phyloP scores from a whole-genome alignment of 73 alveolate species.

The Paramecium tetraurelia region DNA sequence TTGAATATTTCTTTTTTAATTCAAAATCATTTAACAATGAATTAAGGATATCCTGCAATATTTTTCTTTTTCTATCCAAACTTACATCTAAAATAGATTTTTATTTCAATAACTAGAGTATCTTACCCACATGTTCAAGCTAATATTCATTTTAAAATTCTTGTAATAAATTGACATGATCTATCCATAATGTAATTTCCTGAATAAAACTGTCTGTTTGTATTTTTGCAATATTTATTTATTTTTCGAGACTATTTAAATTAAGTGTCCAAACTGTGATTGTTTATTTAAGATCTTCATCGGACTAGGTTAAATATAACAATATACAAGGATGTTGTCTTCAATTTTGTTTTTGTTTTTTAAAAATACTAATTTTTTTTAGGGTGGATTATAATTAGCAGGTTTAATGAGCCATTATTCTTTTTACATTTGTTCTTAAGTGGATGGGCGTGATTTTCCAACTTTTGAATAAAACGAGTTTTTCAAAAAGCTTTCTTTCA shows the following conservation, averaged over 20 bases:
- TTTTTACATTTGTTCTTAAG: neutral
- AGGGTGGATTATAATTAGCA: neutral
- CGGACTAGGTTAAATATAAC: neutral
- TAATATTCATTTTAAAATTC: neutral
- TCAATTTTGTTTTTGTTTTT: slow-evolving; percentile 8
- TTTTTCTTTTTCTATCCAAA: neutral
- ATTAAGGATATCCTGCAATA: neutral
- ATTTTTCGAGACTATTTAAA: neutral
- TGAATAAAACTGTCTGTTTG: slow-evolving; percentile 22
- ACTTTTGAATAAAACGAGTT: slow-evolving; percentile 9
- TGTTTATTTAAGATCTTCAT: neutral
- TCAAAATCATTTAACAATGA: slow-evolving; percentile 1
- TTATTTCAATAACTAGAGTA: neutral
- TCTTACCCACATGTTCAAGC: neutral
- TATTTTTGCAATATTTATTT: neutral
- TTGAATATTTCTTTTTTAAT: neutral
- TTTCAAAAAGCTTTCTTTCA: slow-evolving; percentile 9
- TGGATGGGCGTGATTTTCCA: slow-evolving; percentile 16
- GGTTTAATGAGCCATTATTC: slow-evolving; percentile 32
- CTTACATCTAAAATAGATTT: neutral
- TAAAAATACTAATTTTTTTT: neutral
- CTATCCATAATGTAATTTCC: slow-evolving; percentile 7
- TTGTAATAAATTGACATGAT: neutral
- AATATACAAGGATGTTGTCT: neutral
- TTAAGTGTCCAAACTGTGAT: neutral